Evolutionary conservation across 306 rosid species (phyloP).

Genomic region (Vigna reflexopilosa): DNA sequence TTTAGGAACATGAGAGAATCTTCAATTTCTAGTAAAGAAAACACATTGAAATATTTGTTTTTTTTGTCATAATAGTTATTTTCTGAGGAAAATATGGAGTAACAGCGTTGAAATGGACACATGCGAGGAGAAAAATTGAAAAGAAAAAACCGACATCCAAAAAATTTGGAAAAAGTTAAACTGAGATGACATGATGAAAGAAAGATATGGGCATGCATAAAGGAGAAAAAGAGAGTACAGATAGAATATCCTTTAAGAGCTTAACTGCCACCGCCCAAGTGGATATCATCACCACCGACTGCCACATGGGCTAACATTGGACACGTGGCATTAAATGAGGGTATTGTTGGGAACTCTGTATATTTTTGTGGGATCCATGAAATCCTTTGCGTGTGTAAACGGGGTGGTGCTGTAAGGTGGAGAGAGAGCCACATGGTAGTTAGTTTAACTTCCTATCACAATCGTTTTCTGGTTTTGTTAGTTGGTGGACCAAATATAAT

Average conservation of each 20-base stretch:
- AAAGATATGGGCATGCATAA: neutral
- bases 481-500: conserved; percentile 39
- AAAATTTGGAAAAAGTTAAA: neutral
- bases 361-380: conserved; percentile 24
- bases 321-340: conserved; percentile 39
- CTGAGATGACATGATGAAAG: too few relatives aligned
- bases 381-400: conserved; percentile 42
- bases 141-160: too few relatives aligned
- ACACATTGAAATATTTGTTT: neutral
- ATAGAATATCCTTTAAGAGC: conserved; percentile 27
- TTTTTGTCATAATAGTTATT: neutral
- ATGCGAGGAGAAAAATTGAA: too few relatives aligned
- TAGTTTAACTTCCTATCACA: conserved; percentile 8
- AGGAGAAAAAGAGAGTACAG: neutral
- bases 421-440: conserved; percentile 32
- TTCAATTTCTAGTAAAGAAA: neutral
- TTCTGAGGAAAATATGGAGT: too few relatives aligned
- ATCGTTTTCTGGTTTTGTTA: conserved; percentile 40
- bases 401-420: neutral
- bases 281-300: conserved; percentile 25
- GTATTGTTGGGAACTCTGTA: too few relatives aligned
- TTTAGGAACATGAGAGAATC: neutral
- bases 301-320: conserved; percentile 4
- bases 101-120: too few relatives aligned
- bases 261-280: conserved; percentile 47